Conservation (phyloP, 495 filamentous ascomycete species). For the Bathelium albidoporum region DNA sequence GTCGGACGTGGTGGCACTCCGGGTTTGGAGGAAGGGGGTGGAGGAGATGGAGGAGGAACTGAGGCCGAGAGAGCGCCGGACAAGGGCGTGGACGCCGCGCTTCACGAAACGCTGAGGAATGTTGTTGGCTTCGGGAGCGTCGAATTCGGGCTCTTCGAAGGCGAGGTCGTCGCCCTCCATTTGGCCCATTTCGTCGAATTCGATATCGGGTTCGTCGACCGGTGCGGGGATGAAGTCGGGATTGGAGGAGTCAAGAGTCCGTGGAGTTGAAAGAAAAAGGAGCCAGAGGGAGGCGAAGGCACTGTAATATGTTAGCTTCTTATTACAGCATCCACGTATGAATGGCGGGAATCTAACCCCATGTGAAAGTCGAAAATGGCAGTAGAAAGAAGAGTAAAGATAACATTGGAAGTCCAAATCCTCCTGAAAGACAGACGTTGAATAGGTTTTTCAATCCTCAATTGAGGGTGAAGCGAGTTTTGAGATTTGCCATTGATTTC, state of each 20-base stretch:
- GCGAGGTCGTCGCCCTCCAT: conserved; percentile 6
- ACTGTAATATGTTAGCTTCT: neutral
- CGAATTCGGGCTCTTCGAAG: neutral
- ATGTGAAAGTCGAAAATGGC: conserved; percentile 30
- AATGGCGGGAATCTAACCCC: conserved; percentile 9
- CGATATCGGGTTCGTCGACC: conserved; percentile 3
- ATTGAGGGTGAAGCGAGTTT: neutral
- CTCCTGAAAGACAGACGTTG: conserved; percentile 19
- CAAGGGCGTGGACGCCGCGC: neutral
- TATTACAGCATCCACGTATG: neutral
- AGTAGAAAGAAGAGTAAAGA: conserved; percentile 21
- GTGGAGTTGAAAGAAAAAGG: conserved; percentile 25
- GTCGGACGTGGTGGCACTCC: neutral
- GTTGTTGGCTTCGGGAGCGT: neutral
- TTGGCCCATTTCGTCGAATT: neutral
- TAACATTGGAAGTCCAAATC: conserved; percentile 28
- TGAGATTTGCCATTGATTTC: neutral
- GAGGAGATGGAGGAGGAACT: neutral
- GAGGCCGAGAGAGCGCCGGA: neutral
- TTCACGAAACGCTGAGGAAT: neutral
- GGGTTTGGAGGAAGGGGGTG: neutral
- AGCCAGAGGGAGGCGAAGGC: conserved; percentile 27
- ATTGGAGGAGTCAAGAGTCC: conserved; percentile 5
- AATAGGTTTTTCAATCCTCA: conserved; percentile 6
- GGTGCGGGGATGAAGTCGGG: conserved; percentile 11